These are phyloP conservation scores for Saccharomycopsis oosterbeekiorum DNA, from an alignment of 805 yeast genomes.

Conservation along the genomic window DNA sequence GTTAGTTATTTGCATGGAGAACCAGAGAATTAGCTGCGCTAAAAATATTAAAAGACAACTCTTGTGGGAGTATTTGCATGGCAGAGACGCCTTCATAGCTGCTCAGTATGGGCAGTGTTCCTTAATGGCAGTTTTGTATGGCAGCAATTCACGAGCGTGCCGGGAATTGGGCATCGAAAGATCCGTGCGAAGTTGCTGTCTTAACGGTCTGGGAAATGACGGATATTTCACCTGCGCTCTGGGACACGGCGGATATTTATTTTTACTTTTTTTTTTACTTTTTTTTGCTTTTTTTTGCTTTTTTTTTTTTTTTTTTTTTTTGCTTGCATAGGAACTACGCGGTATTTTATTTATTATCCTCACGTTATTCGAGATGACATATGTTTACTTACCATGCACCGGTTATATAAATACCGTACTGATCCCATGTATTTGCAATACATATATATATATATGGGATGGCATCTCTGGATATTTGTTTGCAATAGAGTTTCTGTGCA, in stretches of 20 bases:
- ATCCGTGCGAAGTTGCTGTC: neutral
- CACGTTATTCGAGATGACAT: neutral
- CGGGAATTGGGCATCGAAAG: neutral
- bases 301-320: neutral
- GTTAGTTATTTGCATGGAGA: too few species aligned
- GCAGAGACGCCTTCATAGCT: neutral
- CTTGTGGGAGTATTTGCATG: neutral
- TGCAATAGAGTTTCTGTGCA: too few species aligned
- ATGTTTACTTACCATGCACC: neutral
- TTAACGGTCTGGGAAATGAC: neutral
- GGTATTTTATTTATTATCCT: neutral
- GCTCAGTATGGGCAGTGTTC: too few species aligned
- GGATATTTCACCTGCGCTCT: conserved; percentile 1
- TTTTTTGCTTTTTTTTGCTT: too few species aligned
- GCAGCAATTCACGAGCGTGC: neutral
- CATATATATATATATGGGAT: neutral
- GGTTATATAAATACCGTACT: too few species aligned
- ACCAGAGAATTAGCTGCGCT: too few species aligned
- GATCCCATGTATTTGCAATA: too few species aligned
- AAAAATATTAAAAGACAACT: too few species aligned
- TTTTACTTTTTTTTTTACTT: neutral
- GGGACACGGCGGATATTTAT: conserved; percentile 1
- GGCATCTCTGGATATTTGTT: neutral
- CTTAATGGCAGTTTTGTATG: neutral
- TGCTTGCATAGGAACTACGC: neutral